Evolutionary conservation across 179 eudicot genomes (phyloP).

Genomic region (Beta lomatogona): DNA sequence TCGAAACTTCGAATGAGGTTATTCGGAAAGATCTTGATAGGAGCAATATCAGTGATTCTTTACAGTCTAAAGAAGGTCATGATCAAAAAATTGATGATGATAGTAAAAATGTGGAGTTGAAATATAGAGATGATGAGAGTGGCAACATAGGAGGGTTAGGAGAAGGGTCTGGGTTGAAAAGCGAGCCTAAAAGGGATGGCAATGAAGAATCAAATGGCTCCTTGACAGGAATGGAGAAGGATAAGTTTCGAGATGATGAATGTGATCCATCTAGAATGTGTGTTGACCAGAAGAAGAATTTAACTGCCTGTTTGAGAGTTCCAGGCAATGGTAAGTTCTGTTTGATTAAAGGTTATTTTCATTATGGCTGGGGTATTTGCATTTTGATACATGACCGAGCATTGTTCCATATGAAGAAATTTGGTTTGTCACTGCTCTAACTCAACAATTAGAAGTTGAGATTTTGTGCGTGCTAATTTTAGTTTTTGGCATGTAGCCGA

Average conservation of each 20-base stretch:
- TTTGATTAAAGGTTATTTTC: not conserved
- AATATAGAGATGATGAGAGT: constrained; percentile 17
- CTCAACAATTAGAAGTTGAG: not conserved
- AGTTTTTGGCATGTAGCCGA: not conserved
- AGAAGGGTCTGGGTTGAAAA: constrained; percentile 19
- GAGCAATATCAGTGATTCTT: constrained; percentile 24
- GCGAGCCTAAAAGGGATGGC: constrained; percentile 16
- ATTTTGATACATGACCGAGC: not conserved
- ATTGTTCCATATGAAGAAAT: not conserved
- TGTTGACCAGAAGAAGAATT: constrained; percentile 44
- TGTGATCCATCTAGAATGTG: constrained; percentile 73
- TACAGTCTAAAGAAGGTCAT: constrained; percentile 22
- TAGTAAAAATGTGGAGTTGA: constrained; percentile 19
- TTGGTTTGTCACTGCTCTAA: not conserved
- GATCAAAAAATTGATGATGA: constrained; percentile 25
- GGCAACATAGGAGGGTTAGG: constrained; percentile 24
- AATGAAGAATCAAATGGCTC: constrained; percentile 27
- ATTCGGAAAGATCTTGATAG: constrained; percentile 21
- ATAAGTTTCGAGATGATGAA: constrained; percentile 40
- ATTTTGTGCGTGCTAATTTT: not conserved
- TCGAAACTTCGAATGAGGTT: constrained; percentile 23
- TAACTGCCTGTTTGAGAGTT: constrained; percentile 74
- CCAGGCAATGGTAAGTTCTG: constrained; percentile 62
- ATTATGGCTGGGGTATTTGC: not conserved
- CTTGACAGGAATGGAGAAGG: constrained; percentile 33